Base-by-base conservation (phyloP, 306 rosid species). In the Acacia acuminata region DNA sequence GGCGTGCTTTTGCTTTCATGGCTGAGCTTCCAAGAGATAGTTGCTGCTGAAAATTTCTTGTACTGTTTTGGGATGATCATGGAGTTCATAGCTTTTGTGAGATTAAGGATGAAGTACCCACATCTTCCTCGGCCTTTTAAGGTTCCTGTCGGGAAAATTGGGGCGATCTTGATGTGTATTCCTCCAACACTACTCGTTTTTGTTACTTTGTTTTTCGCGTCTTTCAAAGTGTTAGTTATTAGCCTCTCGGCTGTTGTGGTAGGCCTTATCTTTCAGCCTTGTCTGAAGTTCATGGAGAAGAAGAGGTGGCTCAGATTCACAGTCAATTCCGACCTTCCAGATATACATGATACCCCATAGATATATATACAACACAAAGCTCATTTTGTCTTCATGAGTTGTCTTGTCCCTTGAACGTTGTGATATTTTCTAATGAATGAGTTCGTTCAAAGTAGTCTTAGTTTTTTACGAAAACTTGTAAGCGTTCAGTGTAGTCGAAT, bases 1-100 rank as follows among this genome's bases (percentile, higher is more conserved):
- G 92, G 93, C 16, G 90, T 91, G 58, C 22, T 89, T 77, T 55
- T 93, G 72, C 94, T 89, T 15, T 91, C 97, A 0, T 93, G 94
- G 88, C 66, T 91, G 87, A 93, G 90, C 76, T 93, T 93, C 71
- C 94, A 93, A 79, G 97, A 93, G 84, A 93, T 91, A 2, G 87
- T 91, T 43, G 93, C 94, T 3, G 94, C 90, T 8, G 94, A 91
- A 47, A 91, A 91, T 81, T 89, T 85, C 76, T 76, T 90, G 82
- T 89, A 91, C 84, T 89, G 94, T 64, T 88, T 93, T 36, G 94
- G 95, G 67, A 93, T 93, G 94, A 84, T 91, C 11, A 79, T 87
- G 92, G 95, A 93, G 80, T 90, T 89, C 75, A 76, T 85, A 3
- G 91, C 97, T 22, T 93, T 91, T 82, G 84, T 90, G 76, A 89